Base-by-base conservation (phyloP, 2,329 filamentous ascomycete genomes). In the Lecanosticta acicola region DNA sequence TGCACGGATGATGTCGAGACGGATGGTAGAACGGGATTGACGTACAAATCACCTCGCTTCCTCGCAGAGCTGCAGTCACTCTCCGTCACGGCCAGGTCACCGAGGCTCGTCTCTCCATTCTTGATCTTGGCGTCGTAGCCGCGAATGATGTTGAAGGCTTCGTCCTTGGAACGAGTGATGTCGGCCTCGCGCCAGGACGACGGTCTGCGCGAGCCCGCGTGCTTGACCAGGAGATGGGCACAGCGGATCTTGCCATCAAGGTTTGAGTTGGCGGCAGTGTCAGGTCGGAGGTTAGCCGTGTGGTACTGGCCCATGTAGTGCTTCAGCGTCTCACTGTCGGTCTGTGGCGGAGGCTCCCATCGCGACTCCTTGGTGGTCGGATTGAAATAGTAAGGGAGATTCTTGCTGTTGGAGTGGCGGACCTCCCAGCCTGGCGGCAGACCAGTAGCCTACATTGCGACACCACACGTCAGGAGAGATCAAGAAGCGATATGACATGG, bases 331-430 rank as follows among this genome's bases (percentile, higher is more conserved):
- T 96, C 89, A 47, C 86, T 86, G 71, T 98, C 87, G 59, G 90
- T 93, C 54, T 84, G 87, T 36, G 79, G 68, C 7, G 93, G 93
- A 2, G 93, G 91, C 66, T 97, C 93, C 93, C 93, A 98, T 71
- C 87, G 81, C 53, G 93, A 97, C 66, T 88, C 82, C 68, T 90
- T 91, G 54, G 88, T 87, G 58, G 71, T 73, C 37, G 84, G 75
- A 71, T 96, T 94, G 84, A 96, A 97, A 76, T 97, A 98, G 77
- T 98, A 98, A 32, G 93, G 93, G 29, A 97, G 84, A 72, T 94
- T 94, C 76, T 96, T 97, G 70, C 88, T 94, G 75, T 96, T 94
- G 69, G 88, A 95, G 73, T 94, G 88, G 68, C 93, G 88, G 65
- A 98, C 88, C 73, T 97, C 93, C 62, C 61, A 63, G 35, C 59